Evolutionary conservation across 768 basidiomycete genomes (phyloP).

Genomic region (Amanita rubescens): DNA sequence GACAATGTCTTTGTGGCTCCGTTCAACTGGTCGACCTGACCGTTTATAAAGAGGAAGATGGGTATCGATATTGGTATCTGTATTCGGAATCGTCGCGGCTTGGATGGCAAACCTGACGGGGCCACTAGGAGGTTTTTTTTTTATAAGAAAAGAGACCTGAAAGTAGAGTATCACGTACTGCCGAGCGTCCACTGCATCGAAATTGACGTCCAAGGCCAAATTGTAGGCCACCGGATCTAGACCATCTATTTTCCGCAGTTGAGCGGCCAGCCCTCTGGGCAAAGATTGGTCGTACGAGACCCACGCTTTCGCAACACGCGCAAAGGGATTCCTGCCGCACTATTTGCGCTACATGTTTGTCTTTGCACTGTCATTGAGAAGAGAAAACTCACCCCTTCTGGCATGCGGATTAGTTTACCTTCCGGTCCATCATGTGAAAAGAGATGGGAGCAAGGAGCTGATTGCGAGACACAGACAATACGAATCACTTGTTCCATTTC

Average conservation of each 20-base stretch:
- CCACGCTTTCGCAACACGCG: conserved; percentile 27
- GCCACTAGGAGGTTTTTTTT: background rate
- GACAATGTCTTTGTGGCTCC: conserved; percentile 23
- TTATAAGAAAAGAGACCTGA: background rate
- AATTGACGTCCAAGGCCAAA: conserved; percentile 27
- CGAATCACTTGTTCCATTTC: conserved; percentile 24
- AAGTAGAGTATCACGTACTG: background rate
- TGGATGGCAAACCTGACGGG: conserved; percentile 15
- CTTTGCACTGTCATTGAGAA: background rate
- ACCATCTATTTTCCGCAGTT: conserved; percentile 20
- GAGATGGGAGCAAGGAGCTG: conserved; percentile 22
- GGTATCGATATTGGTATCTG: conserved; percentile 12
- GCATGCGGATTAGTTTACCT: conserved; percentile 27
- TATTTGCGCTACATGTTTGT: conserved; percentile 1
- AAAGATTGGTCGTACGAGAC: conserved; percentile 30
- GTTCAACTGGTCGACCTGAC: background rate
- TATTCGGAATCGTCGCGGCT: conserved; percentile 17
- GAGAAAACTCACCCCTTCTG: conserved; percentile 20
- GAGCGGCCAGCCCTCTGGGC: conserved; percentile 16
- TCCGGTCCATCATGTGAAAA: conserved; percentile 22
- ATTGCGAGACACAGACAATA: conserved; percentile 22
- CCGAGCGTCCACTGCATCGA: conserved; percentile 11
- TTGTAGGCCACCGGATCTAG: conserved; percentile 22
- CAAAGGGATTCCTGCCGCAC: conserved; percentile 17
- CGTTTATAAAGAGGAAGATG: conserved; percentile 11